Evolutionary conservation across 306 rosid species (phyloP).

Genomic region (Rosa rugosa): DNA sequence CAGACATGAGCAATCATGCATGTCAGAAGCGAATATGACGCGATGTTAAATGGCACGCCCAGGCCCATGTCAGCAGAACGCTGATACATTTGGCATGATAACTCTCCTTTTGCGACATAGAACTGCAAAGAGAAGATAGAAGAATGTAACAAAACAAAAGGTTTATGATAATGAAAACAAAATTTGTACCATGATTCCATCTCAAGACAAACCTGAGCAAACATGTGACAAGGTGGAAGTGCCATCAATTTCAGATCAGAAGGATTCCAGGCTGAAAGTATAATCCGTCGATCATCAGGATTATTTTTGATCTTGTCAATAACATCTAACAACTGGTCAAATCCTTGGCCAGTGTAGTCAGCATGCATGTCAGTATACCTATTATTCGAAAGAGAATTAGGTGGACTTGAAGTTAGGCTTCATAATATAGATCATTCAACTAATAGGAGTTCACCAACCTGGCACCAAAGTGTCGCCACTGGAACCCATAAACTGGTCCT

Average conservation of each 20-base stretch:
- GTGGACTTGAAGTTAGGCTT: background rate
- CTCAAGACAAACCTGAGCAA: slow-evolving; percentile 66
- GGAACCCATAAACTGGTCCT: slow-evolving; percentile 97
- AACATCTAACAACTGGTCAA: slow-evolving; percentile 89
- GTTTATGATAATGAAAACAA: slow-evolving; percentile 7
- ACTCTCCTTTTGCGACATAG: slow-evolving; percentile 83
- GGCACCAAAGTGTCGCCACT: slow-evolving; percentile 98
- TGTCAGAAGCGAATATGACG: slow-evolving; percentile 93
- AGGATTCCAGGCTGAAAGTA: slow-evolving; percentile 96
- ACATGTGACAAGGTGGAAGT: slow-evolving; percentile 97
- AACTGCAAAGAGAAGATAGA: slow-evolving; percentile 53
- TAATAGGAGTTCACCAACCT: slow-evolving; percentile 52
- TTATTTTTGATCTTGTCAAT: slow-evolving; percentile 77
- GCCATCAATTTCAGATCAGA: slow-evolving; percentile 93
- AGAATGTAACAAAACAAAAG: background rate
- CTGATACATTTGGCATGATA: slow-evolving; percentile 97
- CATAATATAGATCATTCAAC: slow-evolving; percentile 7
- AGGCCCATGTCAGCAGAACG: slow-evolving; percentile 94
- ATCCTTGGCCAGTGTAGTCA: slow-evolving; percentile 88
- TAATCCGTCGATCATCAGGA: slow-evolving; percentile 83
- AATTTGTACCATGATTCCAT: background rate
- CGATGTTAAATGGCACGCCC: slow-evolving; percentile 93
- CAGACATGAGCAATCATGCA: slow-evolving; percentile 97
- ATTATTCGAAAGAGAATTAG: slow-evolving; percentile 28
- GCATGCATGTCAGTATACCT: slow-evolving; percentile 95